Evolutionary conservation across 73 alveolate species (phyloP).

Genomic region (Tetrahymena malaccensis): DNA sequence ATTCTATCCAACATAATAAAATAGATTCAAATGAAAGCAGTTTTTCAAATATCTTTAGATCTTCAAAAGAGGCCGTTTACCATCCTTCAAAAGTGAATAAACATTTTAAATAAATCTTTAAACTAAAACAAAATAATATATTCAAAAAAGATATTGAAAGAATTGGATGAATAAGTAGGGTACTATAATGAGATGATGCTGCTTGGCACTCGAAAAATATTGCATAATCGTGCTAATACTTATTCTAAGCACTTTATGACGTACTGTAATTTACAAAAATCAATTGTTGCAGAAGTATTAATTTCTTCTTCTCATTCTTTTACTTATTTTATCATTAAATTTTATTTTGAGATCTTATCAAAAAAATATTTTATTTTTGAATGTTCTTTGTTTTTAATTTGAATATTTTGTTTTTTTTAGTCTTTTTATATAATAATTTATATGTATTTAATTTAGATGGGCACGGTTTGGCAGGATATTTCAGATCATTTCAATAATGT

Average conservation of each 20-base stretch:
- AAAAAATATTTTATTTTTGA: not conserved
- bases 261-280: not conserved
- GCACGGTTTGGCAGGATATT: not conserved
- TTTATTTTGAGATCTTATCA: not conserved
- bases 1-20: too few relatives aligned
- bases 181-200: not conserved
- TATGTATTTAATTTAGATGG: not conserved
- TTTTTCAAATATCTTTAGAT: not conserved
- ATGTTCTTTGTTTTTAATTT: not conserved
- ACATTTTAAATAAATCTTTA: not conserved
- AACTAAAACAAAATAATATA: not conserved
- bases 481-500: not conserved
- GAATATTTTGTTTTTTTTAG: not conserved
- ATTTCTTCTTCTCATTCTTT: not conserved
- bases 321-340: not conserved
- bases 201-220: not conserved
- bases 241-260: not conserved
- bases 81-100: not conserved
- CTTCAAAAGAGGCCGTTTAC: not conserved
- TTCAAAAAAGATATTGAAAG: not conserved
- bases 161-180: not conserved
- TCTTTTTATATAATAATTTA: not conserved
- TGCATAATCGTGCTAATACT: not conserved
- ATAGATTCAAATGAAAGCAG: not conserved
- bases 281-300: not conserved